Evolutionary conservation across 495 filamentous ascomycete genomes (phyloP).

Genomic region (Talaromyces nanjingensis): DNA sequence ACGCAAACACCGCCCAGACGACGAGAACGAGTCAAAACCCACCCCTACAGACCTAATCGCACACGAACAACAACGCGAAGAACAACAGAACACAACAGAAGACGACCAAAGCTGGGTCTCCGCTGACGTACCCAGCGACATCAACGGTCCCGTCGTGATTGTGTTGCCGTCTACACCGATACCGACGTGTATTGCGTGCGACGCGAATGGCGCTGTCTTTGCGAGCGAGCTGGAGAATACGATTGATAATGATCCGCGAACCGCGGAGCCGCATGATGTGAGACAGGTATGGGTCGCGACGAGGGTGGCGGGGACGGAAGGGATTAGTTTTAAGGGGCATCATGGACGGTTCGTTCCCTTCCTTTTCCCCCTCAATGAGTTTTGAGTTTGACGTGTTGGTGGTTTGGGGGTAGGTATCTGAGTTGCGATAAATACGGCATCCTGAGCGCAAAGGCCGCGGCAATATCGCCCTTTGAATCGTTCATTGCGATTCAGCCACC

Average conservation of each 20-base stretch:
- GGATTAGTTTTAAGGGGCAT: slow-evolving; percentile 76
- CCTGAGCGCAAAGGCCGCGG: slow-evolving; percentile 67
- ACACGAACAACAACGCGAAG: slow-evolving; percentile 18
- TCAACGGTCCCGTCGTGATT: slow-evolving; percentile 78
- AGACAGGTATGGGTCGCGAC: slow-evolving; percentile 94
- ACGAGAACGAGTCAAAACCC: slow-evolving; percentile 24
- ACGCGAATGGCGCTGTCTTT: slow-evolving; percentile 79
- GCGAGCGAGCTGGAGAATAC: slow-evolving; percentile 74
- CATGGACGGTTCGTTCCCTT: slow-evolving; percentile 63
- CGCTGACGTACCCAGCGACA: slow-evolving; percentile 65
- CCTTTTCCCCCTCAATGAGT: neutral
- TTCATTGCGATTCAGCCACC: slow-evolving; percentile 62
- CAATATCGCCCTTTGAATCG: slow-evolving; percentile 74
- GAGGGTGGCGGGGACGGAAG: slow-evolving; percentile 72
- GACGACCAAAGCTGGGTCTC: slow-evolving; percentile 87
- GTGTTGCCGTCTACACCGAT: slow-evolving; percentile 58
- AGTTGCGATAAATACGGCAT: slow-evolving; percentile 78
- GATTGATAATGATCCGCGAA: slow-evolving; percentile 65
- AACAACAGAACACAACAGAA: slow-evolving; percentile 29
- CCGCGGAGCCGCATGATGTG: slow-evolving; percentile 89
- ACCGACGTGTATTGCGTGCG: slow-evolving; percentile 70
- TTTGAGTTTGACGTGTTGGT: neutral
- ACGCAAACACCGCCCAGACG: slow-evolving; percentile 53
- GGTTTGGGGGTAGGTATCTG: slow-evolving; percentile 48
- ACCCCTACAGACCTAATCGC: slow-evolving; percentile 24